Percentiles rank a stretch among this genome's conserved stretches.
Conservation (phyloP, 2,329 filamentous ascomycete species). For the Fusarium luffae region DNA sequence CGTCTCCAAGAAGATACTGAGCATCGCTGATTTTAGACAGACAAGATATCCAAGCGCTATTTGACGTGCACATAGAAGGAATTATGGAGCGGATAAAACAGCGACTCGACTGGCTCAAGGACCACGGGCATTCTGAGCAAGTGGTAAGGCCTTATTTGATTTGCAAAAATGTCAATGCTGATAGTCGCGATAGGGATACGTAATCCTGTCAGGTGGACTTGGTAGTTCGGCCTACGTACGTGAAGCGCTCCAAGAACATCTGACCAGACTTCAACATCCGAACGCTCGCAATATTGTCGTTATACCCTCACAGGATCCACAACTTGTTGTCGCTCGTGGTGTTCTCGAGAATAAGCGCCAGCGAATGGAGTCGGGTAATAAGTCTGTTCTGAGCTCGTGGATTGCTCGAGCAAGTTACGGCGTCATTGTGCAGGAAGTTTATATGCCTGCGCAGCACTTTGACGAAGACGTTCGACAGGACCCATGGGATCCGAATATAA, state of each 20-base stretch:
- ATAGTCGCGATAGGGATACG: conserved; percentile 48
- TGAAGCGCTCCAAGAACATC: conserved; percentile 54
- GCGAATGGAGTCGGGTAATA: conserved; percentile 19
- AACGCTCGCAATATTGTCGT: conserved; percentile 35
- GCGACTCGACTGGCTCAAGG: conserved; percentile 54
- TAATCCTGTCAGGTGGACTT: conserved; percentile 59
- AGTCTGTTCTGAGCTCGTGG: conserved; percentile 26
- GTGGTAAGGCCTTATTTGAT: conserved; percentile 46
- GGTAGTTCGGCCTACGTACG: conserved; percentile 60
- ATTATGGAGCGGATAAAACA: conserved; percentile 54
- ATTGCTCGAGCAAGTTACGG: conserved; percentile 43
- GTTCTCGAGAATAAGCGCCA: conserved; percentile 34
- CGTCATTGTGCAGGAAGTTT: conserved; percentile 33
- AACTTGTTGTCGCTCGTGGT: conserved; percentile 29
- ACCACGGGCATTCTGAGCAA: conserved; percentile 47
- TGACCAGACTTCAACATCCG: conserved; percentile 49
- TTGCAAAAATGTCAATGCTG: not conserved
- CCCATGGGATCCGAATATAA: conserved; percentile 23
- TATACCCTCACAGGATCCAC: conserved; percentile 32
- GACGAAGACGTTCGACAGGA: conserved; percentile 35
- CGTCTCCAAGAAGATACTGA: not conserved
- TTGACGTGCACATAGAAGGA: conserved; percentile 48
- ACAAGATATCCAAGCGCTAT: conserved; percentile 56
- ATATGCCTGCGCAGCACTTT: conserved; percentile 32
- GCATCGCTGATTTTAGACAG: conserved; percentile 39